These are phyloP conservation scores for Mucor racemosus DNA, from an alignment of 371 early-diverging fungal species.

Conservation along the genomic window DNA sequence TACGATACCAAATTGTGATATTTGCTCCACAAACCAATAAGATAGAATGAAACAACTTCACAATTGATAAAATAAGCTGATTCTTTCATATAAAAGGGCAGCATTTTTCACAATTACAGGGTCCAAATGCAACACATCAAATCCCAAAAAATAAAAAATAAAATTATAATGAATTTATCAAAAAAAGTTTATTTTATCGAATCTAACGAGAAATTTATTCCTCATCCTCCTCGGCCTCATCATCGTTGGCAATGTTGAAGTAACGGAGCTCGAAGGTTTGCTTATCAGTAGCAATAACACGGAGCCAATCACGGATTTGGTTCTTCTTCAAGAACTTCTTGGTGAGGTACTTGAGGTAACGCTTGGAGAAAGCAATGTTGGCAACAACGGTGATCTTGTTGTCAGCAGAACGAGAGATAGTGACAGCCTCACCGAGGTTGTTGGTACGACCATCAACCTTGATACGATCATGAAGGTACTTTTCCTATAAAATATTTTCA, in stretches of 20 bases:
- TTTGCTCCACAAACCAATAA: no score
- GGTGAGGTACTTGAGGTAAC: constrained; percentile 98
- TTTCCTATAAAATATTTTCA: constrained; percentile 65
- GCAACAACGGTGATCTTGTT: constrained; percentile 81
- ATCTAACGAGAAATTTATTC: constrained; percentile 29
- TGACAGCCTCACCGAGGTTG: constrained; percentile 90
- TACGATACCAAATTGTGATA: no score
- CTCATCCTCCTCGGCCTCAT: constrained; percentile 80
- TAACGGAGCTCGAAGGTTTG: constrained; percentile 94
- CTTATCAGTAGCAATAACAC: constrained; percentile 93
- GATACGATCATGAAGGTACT: constrained; percentile 97
- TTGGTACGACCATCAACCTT: constrained; percentile 97
- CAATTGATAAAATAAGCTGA: no score
- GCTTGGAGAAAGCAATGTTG: constrained; percentile 91
- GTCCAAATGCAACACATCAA: neutral
- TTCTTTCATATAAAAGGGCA: no score
- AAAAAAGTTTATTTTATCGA: neutral
- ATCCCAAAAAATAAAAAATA: neutral
- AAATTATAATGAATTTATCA: neutral
- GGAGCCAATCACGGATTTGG: constrained; percentile 97
- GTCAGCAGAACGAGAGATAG: constrained; percentile 79
- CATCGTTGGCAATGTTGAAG: constrained; percentile 92
- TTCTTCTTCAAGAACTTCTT: constrained; percentile 99
- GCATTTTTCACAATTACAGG: no score
- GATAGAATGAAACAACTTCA: no score